phyloP scores from a whole-genome alignment of 768 basidiomycete species.

The Sarcodon aspratus region DNA sequence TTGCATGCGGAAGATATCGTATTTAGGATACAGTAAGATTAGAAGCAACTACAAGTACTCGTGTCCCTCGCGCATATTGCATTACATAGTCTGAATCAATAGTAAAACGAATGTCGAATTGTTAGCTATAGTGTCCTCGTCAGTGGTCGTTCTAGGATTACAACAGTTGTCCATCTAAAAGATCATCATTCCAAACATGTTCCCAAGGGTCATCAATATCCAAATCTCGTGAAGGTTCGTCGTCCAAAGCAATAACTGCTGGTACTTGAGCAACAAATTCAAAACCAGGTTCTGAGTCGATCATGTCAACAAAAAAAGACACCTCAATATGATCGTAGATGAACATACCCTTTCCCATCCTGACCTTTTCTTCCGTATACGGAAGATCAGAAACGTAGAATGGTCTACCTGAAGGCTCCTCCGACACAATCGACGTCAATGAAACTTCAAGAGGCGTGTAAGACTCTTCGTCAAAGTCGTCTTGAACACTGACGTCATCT shows the following conservation, averaged over 20 bases:
- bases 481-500: background rate
- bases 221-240: background rate
- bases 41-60: no score
- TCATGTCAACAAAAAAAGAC: background rate
- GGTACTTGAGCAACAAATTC: background rate
- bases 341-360: background rate
- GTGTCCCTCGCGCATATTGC: no score
- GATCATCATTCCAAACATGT: background rate
- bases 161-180: background rate
- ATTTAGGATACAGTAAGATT: no score
- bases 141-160: no score
- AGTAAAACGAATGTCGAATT: no score
- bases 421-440: background rate
- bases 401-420: background rate
- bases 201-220: background rate
- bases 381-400: background rate
- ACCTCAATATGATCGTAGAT: background rate
- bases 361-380: background rate
- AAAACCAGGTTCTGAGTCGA: background rate
- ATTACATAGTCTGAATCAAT: no score
- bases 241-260: background rate
- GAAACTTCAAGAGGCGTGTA: background rate
- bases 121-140: no score
- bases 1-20: no score
- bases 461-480: background rate